phyloP scores from a whole-genome alignment of 768 basidiomycete species.

The Tubosaeta sp. region DNA sequence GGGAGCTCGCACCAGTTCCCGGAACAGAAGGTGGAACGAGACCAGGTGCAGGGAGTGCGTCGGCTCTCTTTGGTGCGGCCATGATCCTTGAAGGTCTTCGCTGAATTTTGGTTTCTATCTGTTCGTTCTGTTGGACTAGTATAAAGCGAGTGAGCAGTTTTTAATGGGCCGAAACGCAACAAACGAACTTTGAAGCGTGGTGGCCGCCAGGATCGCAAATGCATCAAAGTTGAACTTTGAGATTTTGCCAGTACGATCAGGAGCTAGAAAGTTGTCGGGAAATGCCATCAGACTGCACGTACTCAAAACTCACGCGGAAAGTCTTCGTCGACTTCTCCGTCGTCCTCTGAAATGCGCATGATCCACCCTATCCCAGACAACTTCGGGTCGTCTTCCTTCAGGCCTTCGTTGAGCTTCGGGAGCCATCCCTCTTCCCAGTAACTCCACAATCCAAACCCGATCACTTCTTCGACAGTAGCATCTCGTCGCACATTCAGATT shows the following conservation, averaged over 20 bases:
- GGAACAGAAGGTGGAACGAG: constrained; percentile 37
- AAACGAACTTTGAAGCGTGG: constrained; percentile 57
- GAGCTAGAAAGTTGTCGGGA: constrained; percentile 49
- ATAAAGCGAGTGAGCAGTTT: not conserved
- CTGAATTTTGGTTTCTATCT: constrained; percentile 75
- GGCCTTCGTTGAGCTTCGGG: constrained; percentile 69
- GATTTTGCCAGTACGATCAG: constrained; percentile 82
- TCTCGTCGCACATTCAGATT: constrained; percentile 77
- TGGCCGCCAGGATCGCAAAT: constrained; percentile 83
- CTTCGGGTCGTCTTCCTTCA: constrained; percentile 59
- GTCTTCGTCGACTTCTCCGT: constrained; percentile 98
- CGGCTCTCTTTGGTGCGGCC: constrained; percentile 55
- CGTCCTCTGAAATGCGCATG: constrained; percentile 89
- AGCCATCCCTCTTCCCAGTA: constrained; percentile 88
- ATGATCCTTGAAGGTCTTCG: constrained; percentile 69
- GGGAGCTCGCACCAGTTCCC: constrained; percentile 42
- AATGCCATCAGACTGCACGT: not conserved
- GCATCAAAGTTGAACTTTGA: constrained; percentile 87
- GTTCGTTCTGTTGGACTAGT: constrained; percentile 70
- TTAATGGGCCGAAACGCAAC: not conserved
- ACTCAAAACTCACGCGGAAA: constrained; percentile 76
- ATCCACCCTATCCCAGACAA: constrained; percentile 88
- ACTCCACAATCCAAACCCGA: constrained; percentile 87
- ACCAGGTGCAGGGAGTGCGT: constrained; percentile 37
- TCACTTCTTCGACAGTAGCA: constrained; percentile 91